Base-by-base conservation (phyloP, 495 filamentous ascomycete species). In the Hyphodiscus hymeniophilus region DNA sequence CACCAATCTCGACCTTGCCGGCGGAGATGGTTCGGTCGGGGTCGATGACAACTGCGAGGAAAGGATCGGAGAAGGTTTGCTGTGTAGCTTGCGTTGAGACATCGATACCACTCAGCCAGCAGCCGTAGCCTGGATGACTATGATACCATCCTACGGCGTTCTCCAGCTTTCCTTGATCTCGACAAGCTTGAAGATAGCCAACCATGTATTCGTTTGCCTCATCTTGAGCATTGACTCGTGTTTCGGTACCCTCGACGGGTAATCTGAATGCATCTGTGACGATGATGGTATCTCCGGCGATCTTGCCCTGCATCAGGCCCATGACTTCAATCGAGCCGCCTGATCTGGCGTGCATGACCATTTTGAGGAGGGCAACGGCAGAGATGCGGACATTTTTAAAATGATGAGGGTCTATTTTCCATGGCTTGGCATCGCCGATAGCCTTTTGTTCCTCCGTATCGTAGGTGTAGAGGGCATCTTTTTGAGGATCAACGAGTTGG, bases 71-170 rank as follows among this genome's bases (percentile, higher is more conserved):
- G 63, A 83, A 84, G 28, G 66, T 60, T 71, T 99, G 92, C 61
- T 96, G 87, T 53, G 79, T 79, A 48, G 73, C 68, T 62, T 99
- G 85, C 16, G 94, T 99, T 33, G 72, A 71, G 16, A 97, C 94
- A 62, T 99, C 94, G 62, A 97, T 97, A 21, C 94, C 94, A 31
- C 81, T 87, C 17, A 99, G 75, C 94, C 94, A 99, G 71, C 94
- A 99, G 7, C 94, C 94, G 61, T 99, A 99, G 8, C 94, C 94
- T 0, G 94, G 94, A 60, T 99, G 94, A 52, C 81, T 87, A 68
- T 99, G 94, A 63, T 99, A 99, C 94, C 94, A 99, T 16, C 94
- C 94, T 7, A 97, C 84, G 3, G 82, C 86, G 61, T 99, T 97
- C 61, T 99, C 94, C 60, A 77, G 66, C 42, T 91, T 84, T 21